phyloP scores from a whole-genome alignment of 2,329 filamentous ascomycete species.

The Neofusicoccum ribis region DNA sequence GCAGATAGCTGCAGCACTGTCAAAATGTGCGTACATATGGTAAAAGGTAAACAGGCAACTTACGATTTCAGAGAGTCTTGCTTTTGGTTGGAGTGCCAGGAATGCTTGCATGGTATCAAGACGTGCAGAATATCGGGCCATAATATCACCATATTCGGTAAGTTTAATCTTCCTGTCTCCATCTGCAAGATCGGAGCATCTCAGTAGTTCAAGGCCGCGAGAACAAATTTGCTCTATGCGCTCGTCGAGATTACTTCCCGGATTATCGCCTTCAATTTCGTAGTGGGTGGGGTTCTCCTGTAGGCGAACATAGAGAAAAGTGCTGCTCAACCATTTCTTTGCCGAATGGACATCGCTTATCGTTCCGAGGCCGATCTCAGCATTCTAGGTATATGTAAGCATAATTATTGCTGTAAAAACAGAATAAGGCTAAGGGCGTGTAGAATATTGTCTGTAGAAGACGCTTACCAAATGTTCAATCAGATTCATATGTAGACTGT shows the following conservation, averaged over 20 bases:
- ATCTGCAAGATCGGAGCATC: slow-evolving; percentile 60
- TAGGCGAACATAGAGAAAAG: slow-evolving; percentile 76
- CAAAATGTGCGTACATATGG: not conserved
- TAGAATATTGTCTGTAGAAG: not conserved
- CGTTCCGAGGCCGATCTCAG: slow-evolving; percentile 76
- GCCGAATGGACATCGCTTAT: slow-evolving; percentile 66
- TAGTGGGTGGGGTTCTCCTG: slow-evolving; percentile 71
- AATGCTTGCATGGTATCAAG: slow-evolving; percentile 78
- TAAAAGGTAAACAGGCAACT: slow-evolving; percentile 32
- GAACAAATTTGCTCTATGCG: slow-evolving; percentile 70
- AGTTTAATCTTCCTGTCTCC: slow-evolving; percentile 53
- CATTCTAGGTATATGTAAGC: slow-evolving; percentile 53
- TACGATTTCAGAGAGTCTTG: slow-evolving; percentile 68
- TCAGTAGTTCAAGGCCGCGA: slow-evolving; percentile 65
- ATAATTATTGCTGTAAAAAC: not conserved
- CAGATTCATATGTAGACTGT: slow-evolving; percentile 70
- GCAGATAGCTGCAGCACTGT: slow-evolving; percentile 57
- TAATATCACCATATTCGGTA: slow-evolving; percentile 74
- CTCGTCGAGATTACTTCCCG: slow-evolving; percentile 57
- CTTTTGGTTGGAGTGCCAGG: slow-evolving; percentile 48
- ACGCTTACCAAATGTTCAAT: slow-evolving; percentile 66
- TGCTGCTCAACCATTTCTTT: slow-evolving; percentile 72
- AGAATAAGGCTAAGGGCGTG: too few species aligned
- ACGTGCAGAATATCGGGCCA: slow-evolving; percentile 79
- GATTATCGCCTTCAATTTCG: slow-evolving; percentile 57